Evolutionary conservation across 805 yeast genomes (phyloP).

Genomic region (Priceomyces medius): DNA sequence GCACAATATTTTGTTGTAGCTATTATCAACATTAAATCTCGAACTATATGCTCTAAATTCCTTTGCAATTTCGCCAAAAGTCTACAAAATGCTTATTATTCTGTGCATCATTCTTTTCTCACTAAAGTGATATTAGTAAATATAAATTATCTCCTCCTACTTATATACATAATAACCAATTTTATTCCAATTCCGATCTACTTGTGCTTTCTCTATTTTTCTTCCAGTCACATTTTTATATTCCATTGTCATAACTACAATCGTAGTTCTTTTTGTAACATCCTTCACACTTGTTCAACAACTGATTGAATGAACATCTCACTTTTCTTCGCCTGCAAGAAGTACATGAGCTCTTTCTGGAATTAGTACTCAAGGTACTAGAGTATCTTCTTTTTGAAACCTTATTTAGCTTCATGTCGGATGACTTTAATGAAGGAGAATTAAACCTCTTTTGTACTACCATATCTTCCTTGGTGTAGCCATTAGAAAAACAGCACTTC

Average conservation of each 20-base stretch:
- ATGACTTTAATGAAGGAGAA: not conserved
- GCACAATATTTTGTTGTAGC: no score
- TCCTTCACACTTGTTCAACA: conserved; percentile 37
- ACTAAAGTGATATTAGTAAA: no score
- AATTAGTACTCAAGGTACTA: conserved; percentile 6
- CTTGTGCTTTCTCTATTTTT: no score
- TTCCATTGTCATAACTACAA: conserved; percentile 30
- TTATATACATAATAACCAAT: no score
- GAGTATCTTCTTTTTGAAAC: conserved; percentile 2
- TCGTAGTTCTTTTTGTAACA: conserved; percentile 36
- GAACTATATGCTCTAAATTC: no score
- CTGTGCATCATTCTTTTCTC: no score
- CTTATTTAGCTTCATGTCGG: conserved; percentile 1
- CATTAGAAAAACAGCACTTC: conserved; percentile 59
- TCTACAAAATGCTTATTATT: no score
- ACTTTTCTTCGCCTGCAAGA: conserved; percentile 45
- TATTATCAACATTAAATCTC: no score
- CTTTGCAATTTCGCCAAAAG: no score
- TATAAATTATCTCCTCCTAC: no score
- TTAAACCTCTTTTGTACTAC: conserved; percentile 14
- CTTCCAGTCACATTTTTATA: no score
- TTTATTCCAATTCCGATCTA: no score
- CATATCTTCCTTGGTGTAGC: conserved; percentile 64
- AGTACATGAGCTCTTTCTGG: conserved; percentile 38
- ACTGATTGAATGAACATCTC: conserved; percentile 36